phyloP scores from a whole-genome alignment of 495 filamentous ascomycete species.

The Thermochaetoides thermophila region DNA sequence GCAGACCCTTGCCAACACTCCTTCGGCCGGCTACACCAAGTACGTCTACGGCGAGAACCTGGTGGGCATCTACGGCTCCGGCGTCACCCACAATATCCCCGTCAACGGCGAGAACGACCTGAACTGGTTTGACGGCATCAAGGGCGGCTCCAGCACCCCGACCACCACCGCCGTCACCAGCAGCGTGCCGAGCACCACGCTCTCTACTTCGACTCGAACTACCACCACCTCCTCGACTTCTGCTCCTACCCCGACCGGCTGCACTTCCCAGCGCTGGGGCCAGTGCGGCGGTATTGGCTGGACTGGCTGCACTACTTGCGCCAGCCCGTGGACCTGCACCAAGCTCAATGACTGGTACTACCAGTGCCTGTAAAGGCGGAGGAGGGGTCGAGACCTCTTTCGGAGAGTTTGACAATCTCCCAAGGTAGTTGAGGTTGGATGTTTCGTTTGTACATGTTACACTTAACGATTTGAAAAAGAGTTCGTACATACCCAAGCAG shows the following conservation, averaged over 20 bases:
- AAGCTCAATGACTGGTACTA: conserved; percentile 20
- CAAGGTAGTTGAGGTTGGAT: too few species aligned
- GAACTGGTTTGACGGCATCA: conserved; percentile 24
- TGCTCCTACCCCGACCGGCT: conserved; percentile 17
- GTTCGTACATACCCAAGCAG: too few species aligned
- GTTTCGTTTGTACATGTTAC: too few species aligned
- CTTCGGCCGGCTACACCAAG: conserved; percentile 24
- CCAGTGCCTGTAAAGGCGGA: conserved; percentile 16
- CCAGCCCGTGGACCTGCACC: conserved; percentile 16
- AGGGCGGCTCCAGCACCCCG: not conserved
- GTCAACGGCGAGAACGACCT: conserved; percentile 18
- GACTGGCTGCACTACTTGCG: conserved; percentile 25
- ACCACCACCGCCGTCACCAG: not conserved
- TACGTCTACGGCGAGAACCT: conserved; percentile 32
- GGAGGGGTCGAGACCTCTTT: too few species aligned
- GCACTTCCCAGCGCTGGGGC: conserved; percentile 13
- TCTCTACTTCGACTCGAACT: not conserved
- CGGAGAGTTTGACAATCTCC: too few species aligned
- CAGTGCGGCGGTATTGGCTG: conserved; percentile 36
- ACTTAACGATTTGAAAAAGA: too few species aligned
- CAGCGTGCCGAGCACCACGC: conserved; percentile 1
- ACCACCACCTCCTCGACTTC: conserved; percentile 9
- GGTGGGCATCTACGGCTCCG: conserved; percentile 24
- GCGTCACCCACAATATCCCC: conserved; percentile 19
- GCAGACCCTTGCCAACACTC: conserved; percentile 16